Evolutionary conservation across 768 basidiomycete species (phyloP).

Genomic region (Xerocomellus amylosporus): DNA sequence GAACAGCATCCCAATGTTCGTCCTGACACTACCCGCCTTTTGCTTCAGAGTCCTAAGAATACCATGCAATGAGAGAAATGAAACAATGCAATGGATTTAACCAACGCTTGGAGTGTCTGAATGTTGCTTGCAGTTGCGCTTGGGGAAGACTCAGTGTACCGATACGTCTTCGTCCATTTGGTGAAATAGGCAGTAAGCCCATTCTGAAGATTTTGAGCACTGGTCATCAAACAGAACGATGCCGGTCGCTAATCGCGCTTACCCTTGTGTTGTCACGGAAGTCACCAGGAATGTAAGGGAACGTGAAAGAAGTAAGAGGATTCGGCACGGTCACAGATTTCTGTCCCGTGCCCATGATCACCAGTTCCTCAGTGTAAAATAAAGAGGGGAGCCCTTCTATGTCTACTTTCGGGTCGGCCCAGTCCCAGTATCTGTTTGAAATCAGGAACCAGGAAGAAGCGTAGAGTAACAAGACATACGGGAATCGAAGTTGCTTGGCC

Average conservation of each 20-base stretch:
- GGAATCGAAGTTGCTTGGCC: conserved; percentile 28
- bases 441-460: neutral
- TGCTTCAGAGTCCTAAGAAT: conserved; percentile 16
- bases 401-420: conserved; percentile 23
- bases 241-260: neutral
- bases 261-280: conserved; percentile 16
- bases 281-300: conserved; percentile 19
- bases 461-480: conserved; percentile 15
- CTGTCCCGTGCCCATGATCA: conserved; percentile 3
- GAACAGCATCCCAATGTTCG: conserved; percentile 21
- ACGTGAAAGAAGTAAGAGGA: conserved; percentile 17
- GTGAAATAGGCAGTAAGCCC: conserved; percentile 16
- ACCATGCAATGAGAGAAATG: neutral
- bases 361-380: conserved; percentile 14
- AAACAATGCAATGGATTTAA: neutral
- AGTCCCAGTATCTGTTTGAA: conserved; percentile 28
- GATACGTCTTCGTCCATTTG: conserved; percentile 20
- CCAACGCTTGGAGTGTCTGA: conserved; percentile 15
- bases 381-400: conserved; percentile 22
- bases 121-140: conserved; percentile 12
- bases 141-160: conserved; percentile 15
- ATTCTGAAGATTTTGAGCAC: neutral
- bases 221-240: neutral
- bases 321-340: conserved; percentile 13
- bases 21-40: conserved; percentile 10